These are phyloP conservation scores for Zoysia japonica DNA, from an alignment of 176 grass and related monocot genomes.

Conservation along the genomic window DNA sequence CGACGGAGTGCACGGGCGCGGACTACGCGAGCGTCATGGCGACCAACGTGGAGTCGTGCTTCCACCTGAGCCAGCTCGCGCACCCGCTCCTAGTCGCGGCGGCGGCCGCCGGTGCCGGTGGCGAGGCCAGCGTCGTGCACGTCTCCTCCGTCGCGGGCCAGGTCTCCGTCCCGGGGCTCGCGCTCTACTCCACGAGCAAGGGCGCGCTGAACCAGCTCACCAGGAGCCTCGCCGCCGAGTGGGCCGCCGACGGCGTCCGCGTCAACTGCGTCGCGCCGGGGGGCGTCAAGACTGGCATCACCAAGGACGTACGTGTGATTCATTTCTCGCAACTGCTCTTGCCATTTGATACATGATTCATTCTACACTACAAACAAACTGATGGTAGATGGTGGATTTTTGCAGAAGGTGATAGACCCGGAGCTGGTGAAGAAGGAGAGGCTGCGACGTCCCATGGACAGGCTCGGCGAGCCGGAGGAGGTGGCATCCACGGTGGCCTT, in stretches of 20 bases:
- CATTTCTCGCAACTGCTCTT: no score
- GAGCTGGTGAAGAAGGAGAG: neutral
- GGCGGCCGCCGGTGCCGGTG: neutral
- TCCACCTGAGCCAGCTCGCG: slow-evolving; percentile 43
- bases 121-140: slow-evolving; percentile 30
- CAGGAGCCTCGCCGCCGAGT: slow-evolving; percentile 49
- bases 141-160: slow-evolving; percentile 33
- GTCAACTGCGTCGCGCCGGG: slow-evolving; percentile 49
- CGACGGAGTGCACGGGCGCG: slow-evolving; percentile 31
- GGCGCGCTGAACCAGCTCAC: slow-evolving; percentile 50
- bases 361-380: neutral
- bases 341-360: neutral
- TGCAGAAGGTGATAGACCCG: neutral
- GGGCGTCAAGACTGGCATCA: neutral
- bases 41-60: slow-evolving; percentile 54
- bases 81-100: slow-evolving; percentile 32
- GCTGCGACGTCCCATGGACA: neutral
- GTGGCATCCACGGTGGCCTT: slow-evolving; percentile 1
- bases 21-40: slow-evolving; percentile 46
- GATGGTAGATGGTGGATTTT: no score
- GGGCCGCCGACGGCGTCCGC: slow-evolving; percentile 39
- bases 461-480: neutral
- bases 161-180: neutral
- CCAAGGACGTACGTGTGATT: neutral
- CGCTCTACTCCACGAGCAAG: slow-evolving; percentile 41